Conservation (phyloP, 352 stramenopile genomes). For the Globisporangium camurandrum region DNA sequence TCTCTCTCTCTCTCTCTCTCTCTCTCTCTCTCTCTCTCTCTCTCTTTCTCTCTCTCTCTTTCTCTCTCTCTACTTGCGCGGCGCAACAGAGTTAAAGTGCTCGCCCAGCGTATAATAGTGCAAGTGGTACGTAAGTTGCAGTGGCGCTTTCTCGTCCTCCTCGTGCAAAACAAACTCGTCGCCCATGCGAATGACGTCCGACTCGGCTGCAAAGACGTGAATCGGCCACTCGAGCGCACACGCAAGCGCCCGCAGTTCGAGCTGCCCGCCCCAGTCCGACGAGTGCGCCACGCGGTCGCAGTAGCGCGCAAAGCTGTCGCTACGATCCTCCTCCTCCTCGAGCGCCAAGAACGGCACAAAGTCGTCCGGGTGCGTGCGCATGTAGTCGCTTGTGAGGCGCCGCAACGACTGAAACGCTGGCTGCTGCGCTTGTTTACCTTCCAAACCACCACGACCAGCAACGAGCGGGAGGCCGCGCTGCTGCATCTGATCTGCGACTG, state of each 20-base stretch:
- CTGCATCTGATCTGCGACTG: constrained; percentile 89
- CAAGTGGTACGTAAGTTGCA: constrained; percentile 93
- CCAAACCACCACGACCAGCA: not conserved
- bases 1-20: not conserved
- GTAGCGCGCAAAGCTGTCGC: constrained; percentile 85
- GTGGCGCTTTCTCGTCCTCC: constrained; percentile 38
- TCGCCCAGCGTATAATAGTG: constrained; percentile 99
- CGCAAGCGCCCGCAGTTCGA: constrained; percentile 92
- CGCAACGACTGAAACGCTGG: constrained; percentile 64
- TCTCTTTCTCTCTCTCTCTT: not conserved
- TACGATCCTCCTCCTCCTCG: constrained; percentile 23
- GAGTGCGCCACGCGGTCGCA: constrained; percentile 86
- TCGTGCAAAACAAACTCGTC: constrained; percentile 75
- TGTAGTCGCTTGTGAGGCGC: constrained; percentile 64
- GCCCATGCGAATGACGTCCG: constrained; percentile 86
- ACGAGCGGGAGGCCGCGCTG: constrained; percentile 27
- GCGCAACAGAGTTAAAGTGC: constrained; percentile 96
- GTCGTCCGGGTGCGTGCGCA: constrained; percentile 80
- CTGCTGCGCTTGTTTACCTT: constrained; percentile 4
- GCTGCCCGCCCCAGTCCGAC: constrained; percentile 95
- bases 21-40: not conserved
- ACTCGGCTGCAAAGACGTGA: constrained; percentile 88
- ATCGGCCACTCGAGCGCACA: constrained; percentile 85
- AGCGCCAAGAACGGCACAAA: constrained; percentile 90
- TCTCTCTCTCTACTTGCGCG: too few relatives aligned